Evolutionary conservation across 345 rosid genomes (phyloP).

Genomic region (Ceriops tagal): DNA sequence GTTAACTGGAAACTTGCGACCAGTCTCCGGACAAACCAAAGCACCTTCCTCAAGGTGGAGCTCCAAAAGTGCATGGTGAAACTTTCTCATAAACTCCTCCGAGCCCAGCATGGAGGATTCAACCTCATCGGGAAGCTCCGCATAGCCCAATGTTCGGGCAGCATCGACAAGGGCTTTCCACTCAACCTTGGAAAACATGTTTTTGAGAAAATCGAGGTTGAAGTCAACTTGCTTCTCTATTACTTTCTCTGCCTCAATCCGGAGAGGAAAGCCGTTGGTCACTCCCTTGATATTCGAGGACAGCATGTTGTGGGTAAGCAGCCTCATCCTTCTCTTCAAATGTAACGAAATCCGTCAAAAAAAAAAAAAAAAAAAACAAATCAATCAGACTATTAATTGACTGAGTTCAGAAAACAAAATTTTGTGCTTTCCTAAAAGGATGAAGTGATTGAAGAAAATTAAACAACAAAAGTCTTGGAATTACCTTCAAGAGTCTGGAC

Average conservation of each 20-base stretch:
- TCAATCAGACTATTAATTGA: not conserved
- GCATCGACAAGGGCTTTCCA: slow-evolving; percentile 79
- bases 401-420: too few species aligned
- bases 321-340: slow-evolving; percentile 43
- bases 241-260: slow-evolving; percentile 59
- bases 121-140: slow-evolving; percentile 60
- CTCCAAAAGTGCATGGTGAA: slow-evolving; percentile 87
- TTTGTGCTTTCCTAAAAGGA: too few species aligned
- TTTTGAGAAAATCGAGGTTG: slow-evolving; percentile 63
- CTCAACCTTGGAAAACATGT: slow-evolving; percentile 69
- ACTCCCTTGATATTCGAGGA: slow-evolving; percentile 91
- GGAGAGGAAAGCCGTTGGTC: slow-evolving; percentile 68
- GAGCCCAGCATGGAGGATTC: slow-evolving; percentile 52
- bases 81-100: slow-evolving; percentile 60
- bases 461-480: too few species aligned
- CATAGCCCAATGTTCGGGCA: slow-evolving; percentile 59
- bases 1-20: slow-evolving; percentile 58
- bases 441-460: too few species aligned
- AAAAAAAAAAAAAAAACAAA: not conserved
- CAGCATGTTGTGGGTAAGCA: slow-evolving; percentile 84
- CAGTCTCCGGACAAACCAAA: slow-evolving; percentile 85
- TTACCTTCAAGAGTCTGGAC: too few species aligned
- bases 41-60: slow-evolving; percentile 88
- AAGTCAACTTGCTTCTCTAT: slow-evolving; percentile 65
- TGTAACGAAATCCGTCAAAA: not conserved